Base-by-base conservation (phyloP, 768 basidiomycete species). In the Bullera alba region DNA sequence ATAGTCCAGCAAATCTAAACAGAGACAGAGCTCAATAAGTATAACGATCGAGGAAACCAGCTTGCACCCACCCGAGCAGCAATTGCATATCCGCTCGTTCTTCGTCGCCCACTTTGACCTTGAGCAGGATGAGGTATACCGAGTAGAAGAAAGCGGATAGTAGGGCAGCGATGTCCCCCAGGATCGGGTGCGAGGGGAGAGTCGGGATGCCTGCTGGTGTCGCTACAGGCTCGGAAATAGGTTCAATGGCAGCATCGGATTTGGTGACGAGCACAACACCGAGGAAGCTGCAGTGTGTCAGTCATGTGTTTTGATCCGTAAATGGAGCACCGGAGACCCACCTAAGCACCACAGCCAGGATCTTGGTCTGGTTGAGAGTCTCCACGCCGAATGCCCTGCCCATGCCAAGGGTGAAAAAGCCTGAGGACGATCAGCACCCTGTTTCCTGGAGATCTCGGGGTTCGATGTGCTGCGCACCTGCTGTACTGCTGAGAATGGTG, bases 81-180 rank as follows among this genome's bases (percentile, higher is more conserved):
- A 92, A 77, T 57, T 89, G 86, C 90, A 92, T 91, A 69, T 92
- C 83, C 59, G 91, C 80, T 47, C 88, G 79, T 4, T 85, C 84
- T 65, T 92, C 88, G 29, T 79, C 78, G 37, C 79, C 81, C 46
- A 95, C 85, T 49, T 81, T 81, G 38, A 91, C 85, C 73, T 96
- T 97, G 63, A 97, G 79, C 42, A 93, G 77, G 56, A 85, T 84
- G 37, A 91, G 83, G 72, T 97, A 97, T 39, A 85, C 70, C 0
- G 90, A 86, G 69, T 95, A 96, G 69, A 86, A 85, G 4, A 88
- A 57, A 1, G 92, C 90, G 5, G 87, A 87, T n/a, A 88, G 63
- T 26, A 96, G 76, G 1, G 92, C 90, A 4, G 96, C 78, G 30
- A 77, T 59, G 68, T 99, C 93, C 22, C 95, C 95, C 3, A 86